Percentiles rank a stretch among this genome's conserved stretches.
Evolutionary conservation across 305 asterid genomes (phyloP).

Genomic region (Fraxinus albicans): DNA sequence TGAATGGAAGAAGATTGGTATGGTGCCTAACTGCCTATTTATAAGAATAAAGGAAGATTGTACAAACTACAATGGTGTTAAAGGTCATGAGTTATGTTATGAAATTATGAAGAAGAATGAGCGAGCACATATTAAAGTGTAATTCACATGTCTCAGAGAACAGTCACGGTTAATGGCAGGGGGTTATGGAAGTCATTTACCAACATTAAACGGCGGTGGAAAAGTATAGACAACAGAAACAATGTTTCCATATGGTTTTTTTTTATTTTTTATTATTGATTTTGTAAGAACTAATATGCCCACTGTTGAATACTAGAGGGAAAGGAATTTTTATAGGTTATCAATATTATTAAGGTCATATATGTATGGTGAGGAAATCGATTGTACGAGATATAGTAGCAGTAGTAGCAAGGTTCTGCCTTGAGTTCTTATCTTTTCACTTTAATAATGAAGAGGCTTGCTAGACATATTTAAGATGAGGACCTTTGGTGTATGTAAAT

Average conservation of each 20-base stretch:
- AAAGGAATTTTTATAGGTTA: background rate
- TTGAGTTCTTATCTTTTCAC: background rate
- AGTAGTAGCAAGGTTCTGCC: background rate
- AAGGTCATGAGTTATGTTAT: background rate
- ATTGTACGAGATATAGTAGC: background rate
- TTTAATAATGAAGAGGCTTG: background rate
- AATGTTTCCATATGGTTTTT: background rate
- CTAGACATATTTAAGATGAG: background rate
- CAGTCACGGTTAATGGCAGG: background rate
- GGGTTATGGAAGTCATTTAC: background rate
- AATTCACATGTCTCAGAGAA: background rate
- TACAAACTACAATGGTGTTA: background rate
- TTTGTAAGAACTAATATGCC: background rate
- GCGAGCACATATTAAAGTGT: background rate
- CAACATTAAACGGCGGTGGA: background rate
- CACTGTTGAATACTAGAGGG: background rate
- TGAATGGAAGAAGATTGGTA: background rate
- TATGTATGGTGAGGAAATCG: background rate
- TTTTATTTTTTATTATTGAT: background rate
- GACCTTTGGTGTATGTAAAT: background rate
- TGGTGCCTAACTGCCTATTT: background rate
- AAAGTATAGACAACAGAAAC: background rate
- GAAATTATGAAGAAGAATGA: background rate
- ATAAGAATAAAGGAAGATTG: background rate
- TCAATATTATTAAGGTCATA: background rate